Percentiles rank a stretch among this genome's conserved stretches.
Evolutionary conservation across 176 grass and related monocot species (phyloP).

Genomic region (Elymus sibiricus): DNA sequence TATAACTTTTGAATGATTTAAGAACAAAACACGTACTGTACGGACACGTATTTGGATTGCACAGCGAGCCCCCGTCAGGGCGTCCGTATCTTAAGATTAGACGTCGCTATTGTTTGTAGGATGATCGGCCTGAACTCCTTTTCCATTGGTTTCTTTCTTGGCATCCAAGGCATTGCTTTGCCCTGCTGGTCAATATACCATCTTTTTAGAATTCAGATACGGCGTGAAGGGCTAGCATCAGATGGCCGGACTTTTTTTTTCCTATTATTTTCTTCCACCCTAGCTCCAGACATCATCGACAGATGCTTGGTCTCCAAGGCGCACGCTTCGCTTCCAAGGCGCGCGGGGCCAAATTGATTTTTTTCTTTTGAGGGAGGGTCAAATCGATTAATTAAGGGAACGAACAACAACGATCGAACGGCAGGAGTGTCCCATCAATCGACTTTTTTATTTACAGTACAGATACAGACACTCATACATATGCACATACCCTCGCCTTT

Average conservation of each 20-base stretch:
- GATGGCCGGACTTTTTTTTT: too few relatives aligned
- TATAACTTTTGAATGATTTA: not conserved
- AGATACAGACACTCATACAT: too few relatives aligned
- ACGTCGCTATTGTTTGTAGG: not conserved
- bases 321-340: constrained; percentile 19
- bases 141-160: not conserved
- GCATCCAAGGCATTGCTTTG: not conserved
- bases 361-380: not conserved
- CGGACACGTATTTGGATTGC: not conserved
- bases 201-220: not conserved
- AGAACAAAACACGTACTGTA: not conserved
- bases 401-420: not conserved
- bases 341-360: constrained; percentile 6
- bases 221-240: not conserved
- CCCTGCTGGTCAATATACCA: too few relatives aligned
- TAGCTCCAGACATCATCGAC: too few relatives aligned
- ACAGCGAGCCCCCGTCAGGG: not conserved
- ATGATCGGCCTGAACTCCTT: not conserved
- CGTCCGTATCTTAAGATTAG: not conserved
- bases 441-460: too few relatives aligned
- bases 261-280: not conserved
- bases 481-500: too few relatives aligned
- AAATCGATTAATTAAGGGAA: constrained; percentile 8
- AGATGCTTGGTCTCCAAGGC: constrained; percentile 19
- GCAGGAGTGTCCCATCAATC: not conserved